phyloP scores from a whole-genome alignment of 192 early-diverging fungal genomes.

The Irineochytrium annulatum region DNA sequence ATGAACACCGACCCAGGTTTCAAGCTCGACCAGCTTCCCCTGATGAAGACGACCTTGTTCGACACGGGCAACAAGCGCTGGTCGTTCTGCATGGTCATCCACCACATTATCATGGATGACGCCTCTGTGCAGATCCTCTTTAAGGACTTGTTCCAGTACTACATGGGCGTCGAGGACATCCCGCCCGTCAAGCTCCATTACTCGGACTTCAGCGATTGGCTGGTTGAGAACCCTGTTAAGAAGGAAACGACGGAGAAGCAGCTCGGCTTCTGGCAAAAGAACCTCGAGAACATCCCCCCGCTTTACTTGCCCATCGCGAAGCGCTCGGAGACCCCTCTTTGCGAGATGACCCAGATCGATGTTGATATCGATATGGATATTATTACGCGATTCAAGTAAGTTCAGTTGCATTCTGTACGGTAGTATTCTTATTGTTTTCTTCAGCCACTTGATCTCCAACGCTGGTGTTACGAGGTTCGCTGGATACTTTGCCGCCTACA shows the following conservation, averaged over 20 bases:
- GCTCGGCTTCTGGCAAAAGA: slow-evolving; percentile 10
- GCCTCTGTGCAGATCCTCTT: neutral
- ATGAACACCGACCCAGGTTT: slow-evolving; percentile 9
- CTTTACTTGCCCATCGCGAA: neutral
- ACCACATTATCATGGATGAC: slow-evolving; percentile 13
- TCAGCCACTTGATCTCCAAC: neutral
- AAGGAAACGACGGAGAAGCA: neutral
- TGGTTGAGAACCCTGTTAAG: neutral
- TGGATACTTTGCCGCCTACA: neutral
- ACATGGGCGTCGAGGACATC: neutral
- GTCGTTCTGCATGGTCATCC: slow-evolving; percentile 2
- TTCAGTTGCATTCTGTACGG: too few relatives aligned
- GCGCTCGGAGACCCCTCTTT: neutral
- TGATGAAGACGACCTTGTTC: neutral
- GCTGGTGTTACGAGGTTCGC: neutral
- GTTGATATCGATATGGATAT: neutral
- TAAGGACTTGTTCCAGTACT: neutral
- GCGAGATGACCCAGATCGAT: neutral
- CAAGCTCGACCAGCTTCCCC: slow-evolving; percentile 3
- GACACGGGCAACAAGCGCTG: slow-evolving; percentile 2
- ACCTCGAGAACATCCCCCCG: neutral
- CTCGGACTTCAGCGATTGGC: slow-evolving; percentile 15
- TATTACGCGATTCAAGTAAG: too few relatives aligned
- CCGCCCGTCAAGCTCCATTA: slow-evolving; percentile 10
- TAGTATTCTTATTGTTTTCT: too few relatives aligned